phyloP scores from a whole-genome alignment of 2,329 filamentous ascomycete genomes.

The Dactylellina parvicollis region DNA sequence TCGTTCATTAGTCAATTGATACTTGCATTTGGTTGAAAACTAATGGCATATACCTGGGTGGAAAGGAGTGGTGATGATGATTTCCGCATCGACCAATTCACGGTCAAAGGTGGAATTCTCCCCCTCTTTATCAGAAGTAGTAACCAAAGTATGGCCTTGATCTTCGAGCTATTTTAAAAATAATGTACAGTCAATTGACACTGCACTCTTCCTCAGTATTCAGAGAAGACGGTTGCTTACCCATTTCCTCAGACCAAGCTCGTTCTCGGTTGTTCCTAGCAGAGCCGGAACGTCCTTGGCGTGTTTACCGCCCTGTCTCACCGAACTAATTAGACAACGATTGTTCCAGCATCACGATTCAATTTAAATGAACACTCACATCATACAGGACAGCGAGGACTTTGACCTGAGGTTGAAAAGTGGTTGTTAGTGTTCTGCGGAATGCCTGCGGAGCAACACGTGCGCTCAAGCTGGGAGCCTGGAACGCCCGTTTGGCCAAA shows the following conservation, averaged over 20 bases:
- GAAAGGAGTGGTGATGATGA: conserved; percentile 98
- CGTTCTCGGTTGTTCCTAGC: conserved; percentile 96
- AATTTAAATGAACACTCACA: conserved; percentile 53
- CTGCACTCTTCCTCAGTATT: background rate
- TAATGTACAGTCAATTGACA: background rate
- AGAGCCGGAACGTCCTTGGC: conserved; percentile 74
- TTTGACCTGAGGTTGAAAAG: conserved; percentile 58
- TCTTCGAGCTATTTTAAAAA: conserved; percentile 75
- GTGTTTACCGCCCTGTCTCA: conserved; percentile 57
- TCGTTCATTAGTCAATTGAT: conserved; percentile 60
- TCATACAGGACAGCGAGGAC: conserved; percentile 59
- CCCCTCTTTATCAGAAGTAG: conserved; percentile 97
- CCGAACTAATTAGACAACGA: conserved; percentile 13
- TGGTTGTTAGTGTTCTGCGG: conserved; percentile 57
- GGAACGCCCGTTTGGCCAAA: conserved; percentile 48
- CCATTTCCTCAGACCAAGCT: conserved; percentile 97
- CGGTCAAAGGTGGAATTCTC: conserved; percentile 92
- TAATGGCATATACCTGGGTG: conserved; percentile 30
- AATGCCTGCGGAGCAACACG: conserved; percentile 38
- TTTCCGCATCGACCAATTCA: conserved; percentile 93
- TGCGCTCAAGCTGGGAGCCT: conserved; percentile 31
- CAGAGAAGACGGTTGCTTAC: background rate
- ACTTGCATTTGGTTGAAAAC: background rate
- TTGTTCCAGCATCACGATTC: background rate
- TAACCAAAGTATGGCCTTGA: conserved; percentile 93